phyloP scores from a whole-genome alignment of 345 rosid species.

The Eucalyptus cloeziana region DNA sequence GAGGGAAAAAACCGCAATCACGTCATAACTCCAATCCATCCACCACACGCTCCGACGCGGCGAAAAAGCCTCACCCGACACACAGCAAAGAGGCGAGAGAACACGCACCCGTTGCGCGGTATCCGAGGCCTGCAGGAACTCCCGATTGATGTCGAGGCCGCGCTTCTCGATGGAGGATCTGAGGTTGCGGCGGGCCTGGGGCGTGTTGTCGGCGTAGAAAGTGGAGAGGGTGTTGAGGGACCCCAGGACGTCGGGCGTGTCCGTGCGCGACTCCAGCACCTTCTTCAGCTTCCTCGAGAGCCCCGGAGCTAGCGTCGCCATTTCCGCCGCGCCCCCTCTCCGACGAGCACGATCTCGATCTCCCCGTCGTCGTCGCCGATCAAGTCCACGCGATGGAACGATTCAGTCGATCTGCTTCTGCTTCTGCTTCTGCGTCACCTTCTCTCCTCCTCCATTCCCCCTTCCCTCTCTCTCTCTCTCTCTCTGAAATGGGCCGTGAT shows the following conservation, averaged over 20 bases:
- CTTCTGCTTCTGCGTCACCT: background rate
- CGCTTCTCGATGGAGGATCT: slow-evolving; percentile 98
- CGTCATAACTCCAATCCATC: background rate
- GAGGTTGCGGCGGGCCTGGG: slow-evolving; percentile 88
- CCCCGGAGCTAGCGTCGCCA: slow-evolving; percentile 87
- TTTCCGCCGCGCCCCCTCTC: slow-evolving; percentile 4
- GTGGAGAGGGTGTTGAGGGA: slow-evolving; percentile 80
- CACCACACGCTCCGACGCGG: background rate
- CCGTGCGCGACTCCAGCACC: slow-evolving; percentile 85
- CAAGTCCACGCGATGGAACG: background rate
- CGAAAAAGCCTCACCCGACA: background rate
- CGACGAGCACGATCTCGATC: background rate
- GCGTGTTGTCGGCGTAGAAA: slow-evolving; percentile 75
- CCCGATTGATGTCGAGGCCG: slow-evolving; percentile 67
- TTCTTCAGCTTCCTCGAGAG: slow-evolving; percentile 88
- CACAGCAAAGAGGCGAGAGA: background rate
- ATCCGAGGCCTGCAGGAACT: slow-evolving; percentile 68
- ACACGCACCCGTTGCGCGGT: slow-evolving; percentile 46
- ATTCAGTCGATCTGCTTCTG: background rate
- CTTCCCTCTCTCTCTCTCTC: background rate
- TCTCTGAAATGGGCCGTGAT: background rate
- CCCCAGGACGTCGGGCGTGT: slow-evolving; percentile 68
- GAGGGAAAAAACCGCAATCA: background rate
- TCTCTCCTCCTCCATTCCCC: background rate
- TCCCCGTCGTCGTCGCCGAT: background rate